Conservation (phyloP, 2,329 filamentous ascomycete genomes). For the Myrmaecium sp. region DNA sequence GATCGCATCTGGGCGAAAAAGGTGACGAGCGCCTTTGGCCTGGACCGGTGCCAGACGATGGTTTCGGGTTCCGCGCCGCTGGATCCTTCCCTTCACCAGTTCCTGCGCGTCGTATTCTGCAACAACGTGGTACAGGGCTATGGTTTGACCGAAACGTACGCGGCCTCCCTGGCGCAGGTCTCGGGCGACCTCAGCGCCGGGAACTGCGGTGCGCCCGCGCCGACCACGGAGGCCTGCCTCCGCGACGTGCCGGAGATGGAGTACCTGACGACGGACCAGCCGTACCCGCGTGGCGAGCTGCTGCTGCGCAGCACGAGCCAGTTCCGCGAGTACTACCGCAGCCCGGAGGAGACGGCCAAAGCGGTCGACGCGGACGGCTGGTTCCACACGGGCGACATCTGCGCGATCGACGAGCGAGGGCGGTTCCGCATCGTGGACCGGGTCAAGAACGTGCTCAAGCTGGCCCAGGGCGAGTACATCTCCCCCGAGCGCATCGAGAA, state of each 20-base stretch:
- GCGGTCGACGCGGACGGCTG: conserved; percentile 75
- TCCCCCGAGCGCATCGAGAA: conserved; percentile 96
- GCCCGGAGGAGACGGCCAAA: conserved; percentile 72
- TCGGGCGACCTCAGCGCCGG: conserved; percentile 55
- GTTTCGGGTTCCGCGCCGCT: conserved; percentile 81
- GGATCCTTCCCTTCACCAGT: conserved; percentile 73
- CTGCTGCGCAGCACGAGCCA: conserved; percentile 64
- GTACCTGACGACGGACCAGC: conserved; percentile 75
- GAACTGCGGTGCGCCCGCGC: conserved; percentile 61
- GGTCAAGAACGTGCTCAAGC: conserved; percentile 97
- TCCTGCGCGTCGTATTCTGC: conserved; percentile 69
- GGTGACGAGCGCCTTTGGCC: conserved; percentile 64
- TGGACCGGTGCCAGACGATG: conserved; percentile 57
- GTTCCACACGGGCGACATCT: conserved; percentile 95
- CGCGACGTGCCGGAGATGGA: conserved; percentile 87
- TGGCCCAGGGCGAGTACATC: conserved; percentile 95
- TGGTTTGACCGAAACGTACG: conserved; percentile 87
- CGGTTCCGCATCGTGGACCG: conserved; percentile 90
- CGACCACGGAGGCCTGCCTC: conserved; percentile 58
- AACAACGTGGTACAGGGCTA: conserved; percentile 75
- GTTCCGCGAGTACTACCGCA: conserved; percentile 82
- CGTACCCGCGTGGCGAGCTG: conserved; percentile 77
- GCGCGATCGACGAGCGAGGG: conserved; percentile 65
- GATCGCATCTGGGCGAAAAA: conserved; percentile 85
- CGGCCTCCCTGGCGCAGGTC: conserved; percentile 53